Percentiles rank a stretch among this genome's conserved stretches.
phyloP scores from a whole-genome alignment of 495 filamentous ascomycete species.

The Aspergillus sclerotioniger region DNA sequence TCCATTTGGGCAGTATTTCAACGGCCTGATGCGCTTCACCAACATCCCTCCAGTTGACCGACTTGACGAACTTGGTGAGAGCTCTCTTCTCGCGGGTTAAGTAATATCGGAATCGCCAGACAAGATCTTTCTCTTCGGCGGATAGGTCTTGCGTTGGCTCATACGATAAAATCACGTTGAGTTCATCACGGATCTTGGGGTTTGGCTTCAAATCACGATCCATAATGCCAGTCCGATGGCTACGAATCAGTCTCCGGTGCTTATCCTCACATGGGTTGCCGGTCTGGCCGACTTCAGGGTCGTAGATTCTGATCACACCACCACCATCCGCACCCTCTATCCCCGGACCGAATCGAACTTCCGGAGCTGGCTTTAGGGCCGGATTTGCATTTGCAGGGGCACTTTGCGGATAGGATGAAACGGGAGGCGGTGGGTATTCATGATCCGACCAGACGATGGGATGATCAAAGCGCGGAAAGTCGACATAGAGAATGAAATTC shows the following conservation, averaged over 20 bases:
- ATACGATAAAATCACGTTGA: conserved; percentile 88
- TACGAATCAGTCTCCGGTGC: conserved; percentile 85
- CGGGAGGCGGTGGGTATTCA: conserved; percentile 80
- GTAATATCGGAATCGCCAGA: conserved; percentile 97
- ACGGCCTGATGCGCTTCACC: conserved; percentile 85
- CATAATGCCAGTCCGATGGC: conserved; percentile 86
- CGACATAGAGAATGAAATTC: conserved; percentile 76
- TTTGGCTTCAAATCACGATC: conserved; percentile 95
- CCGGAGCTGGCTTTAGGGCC: conserved; percentile 71
- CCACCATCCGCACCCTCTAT: conserved; percentile 61
- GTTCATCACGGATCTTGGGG: conserved; percentile 90
- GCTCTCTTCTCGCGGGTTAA: conserved; percentile 89
- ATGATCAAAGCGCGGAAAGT: conserved; percentile 93
- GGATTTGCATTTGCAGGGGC: conserved; percentile 63
- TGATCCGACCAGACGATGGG: conserved; percentile 93
- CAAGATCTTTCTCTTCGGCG: conserved; percentile 86
- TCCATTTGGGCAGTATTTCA: conserved; percentile 89
- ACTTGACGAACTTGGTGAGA: conserved; percentile 96
- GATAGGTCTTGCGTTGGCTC: conserved; percentile 86
- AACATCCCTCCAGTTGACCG: conserved; percentile 88
- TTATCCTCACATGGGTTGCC: conserved; percentile 97
- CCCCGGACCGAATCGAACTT: conserved; percentile 79
- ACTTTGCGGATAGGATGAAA: conserved; percentile 66
- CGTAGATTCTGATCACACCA: conserved; percentile 77
- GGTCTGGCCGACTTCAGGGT: conserved; percentile 82